Conservation (phyloP, 2,329 filamentous ascomycete genomes). For the Cyphellophora europaea region DNA sequence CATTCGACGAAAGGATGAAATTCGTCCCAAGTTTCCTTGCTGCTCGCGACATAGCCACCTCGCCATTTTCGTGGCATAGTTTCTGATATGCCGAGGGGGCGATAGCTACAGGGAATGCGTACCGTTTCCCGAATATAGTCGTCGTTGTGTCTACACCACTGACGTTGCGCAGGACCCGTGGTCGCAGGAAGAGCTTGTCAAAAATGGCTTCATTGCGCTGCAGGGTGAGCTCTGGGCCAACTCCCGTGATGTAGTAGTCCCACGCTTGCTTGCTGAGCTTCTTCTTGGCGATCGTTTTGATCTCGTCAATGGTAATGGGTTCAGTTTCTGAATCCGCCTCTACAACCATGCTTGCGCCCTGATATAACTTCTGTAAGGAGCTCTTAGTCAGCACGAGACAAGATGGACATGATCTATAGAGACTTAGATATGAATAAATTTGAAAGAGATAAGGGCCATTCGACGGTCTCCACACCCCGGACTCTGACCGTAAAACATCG, state of each 20-base stretch:
- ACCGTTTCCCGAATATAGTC: constrained; percentile 22
- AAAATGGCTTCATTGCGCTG: constrained; percentile 2
- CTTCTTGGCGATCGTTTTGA: constrained; percentile 24
- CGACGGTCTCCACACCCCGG: no score
- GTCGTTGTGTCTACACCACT: constrained; percentile 27
- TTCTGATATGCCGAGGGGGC: constrained; percentile 30
- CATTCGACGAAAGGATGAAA: constrained; percentile 41
- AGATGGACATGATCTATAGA: no score
- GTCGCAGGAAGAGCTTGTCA: constrained; percentile 32
- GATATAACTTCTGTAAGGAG: no score
- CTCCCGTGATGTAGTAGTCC: constrained; percentile 39
- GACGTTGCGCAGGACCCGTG: constrained; percentile 35
- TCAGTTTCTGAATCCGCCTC: no score
- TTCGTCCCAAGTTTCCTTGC: constrained; percentile 31
- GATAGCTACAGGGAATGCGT: constrained; percentile 31
- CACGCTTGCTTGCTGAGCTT: constrained; percentile 23
- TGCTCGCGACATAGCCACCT: constrained; percentile 39
- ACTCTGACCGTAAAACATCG: no score
- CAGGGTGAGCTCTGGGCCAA: constrained; percentile 39
- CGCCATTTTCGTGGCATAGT: constrained; percentile 33
- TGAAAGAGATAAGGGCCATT: no score
- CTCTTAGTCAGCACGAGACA: no score
- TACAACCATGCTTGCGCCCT: no score
- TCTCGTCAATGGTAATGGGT: constrained; percentile 26
- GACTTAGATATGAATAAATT: no score